Evolutionary conservation across 2,329 filamentous ascomycete species (phyloP).

Genomic region (Colletotrichum chrysophilum): DNA sequence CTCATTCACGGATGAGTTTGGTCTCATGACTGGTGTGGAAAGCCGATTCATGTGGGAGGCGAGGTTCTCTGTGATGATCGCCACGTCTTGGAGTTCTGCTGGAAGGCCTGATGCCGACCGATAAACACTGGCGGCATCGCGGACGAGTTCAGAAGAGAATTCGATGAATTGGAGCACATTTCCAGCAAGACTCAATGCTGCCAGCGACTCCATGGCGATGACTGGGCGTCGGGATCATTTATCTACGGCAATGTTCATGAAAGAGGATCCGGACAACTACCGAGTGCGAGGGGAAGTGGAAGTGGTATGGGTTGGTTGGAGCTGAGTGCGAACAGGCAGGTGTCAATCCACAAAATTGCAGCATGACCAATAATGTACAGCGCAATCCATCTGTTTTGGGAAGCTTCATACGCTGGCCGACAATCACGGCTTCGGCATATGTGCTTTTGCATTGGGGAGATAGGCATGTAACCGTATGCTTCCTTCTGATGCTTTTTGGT

Average conservation of each 20-base stretch:
- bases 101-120: neutral
- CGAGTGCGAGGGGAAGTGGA: too few relatives aligned
- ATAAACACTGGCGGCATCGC: neutral
- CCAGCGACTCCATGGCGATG: neutral
- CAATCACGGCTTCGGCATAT: too few relatives aligned
- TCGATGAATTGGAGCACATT: neutral
- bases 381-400: neutral
- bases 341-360: neutral
- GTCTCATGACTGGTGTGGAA: neutral
- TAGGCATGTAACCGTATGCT: too few relatives aligned
- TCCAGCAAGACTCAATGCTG: neutral
- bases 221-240: neutral
- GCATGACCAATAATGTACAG: slow-evolving; percentile 17
- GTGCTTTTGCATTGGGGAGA: too few relatives aligned
- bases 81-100: neutral
- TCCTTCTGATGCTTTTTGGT: too few relatives aligned
- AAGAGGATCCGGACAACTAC: too few relatives aligned
- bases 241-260: too few relatives aligned
- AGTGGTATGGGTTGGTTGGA: too few relatives aligned
- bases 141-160: neutral
- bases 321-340: too few relatives aligned
- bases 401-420: neutral
- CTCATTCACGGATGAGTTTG: neutral
- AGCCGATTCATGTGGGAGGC: neutral
- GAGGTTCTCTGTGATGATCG: neutral